These are phyloP conservation scores for Limtongia smithiae DNA, from an alignment of 805 yeast species.

Conservation along the genomic window DNA sequence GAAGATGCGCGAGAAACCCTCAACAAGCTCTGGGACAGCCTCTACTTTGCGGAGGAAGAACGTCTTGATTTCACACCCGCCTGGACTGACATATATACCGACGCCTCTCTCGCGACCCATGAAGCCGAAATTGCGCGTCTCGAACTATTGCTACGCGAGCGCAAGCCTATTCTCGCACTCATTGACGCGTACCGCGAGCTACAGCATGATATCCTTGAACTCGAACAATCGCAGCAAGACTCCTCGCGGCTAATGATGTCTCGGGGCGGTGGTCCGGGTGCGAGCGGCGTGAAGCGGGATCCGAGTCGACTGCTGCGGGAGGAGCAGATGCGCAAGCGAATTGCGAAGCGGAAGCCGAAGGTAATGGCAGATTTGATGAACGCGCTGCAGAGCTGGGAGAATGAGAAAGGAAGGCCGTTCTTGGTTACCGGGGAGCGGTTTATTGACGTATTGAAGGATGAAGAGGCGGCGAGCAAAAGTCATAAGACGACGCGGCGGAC, in stretches of 20 bases:
- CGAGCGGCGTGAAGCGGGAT: too few species aligned
- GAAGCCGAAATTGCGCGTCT: constrained; percentile 58
- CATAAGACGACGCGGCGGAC: constrained; percentile 11
- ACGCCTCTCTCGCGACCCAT: constrained; percentile 57
- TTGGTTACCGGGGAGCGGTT: constrained; percentile 51
- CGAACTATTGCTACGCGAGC: constrained; percentile 47
- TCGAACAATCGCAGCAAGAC: constrained; percentile 71
- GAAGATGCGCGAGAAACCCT: constrained; percentile 58
- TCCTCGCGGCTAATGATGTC: constrained; percentile 74
- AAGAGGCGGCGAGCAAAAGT: constrained; percentile 21
- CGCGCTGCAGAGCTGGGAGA: constrained; percentile 50
- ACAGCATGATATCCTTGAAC: constrained; percentile 54
- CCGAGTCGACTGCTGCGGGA: constrained; percentile 77
- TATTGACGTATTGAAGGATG: constrained; percentile 39
- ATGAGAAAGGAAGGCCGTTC: constrained; percentile 32
- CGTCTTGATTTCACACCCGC: constrained; percentile 47
- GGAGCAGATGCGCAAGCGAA: constrained; percentile 66
- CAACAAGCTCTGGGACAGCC: constrained; percentile 55
- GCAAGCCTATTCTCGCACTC: constrained; percentile 54
- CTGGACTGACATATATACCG: constrained; percentile 50
- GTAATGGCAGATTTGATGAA: constrained; percentile 51
- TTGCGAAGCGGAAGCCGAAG: constrained; percentile 66
- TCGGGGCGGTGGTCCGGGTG: constrained; percentile 39
- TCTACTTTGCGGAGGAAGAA: constrained; percentile 57
- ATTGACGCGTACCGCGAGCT: constrained; percentile 55